Conservation (phyloP, 2,329 filamentous ascomycete species). For the Fusarium coffeatum region DNA sequence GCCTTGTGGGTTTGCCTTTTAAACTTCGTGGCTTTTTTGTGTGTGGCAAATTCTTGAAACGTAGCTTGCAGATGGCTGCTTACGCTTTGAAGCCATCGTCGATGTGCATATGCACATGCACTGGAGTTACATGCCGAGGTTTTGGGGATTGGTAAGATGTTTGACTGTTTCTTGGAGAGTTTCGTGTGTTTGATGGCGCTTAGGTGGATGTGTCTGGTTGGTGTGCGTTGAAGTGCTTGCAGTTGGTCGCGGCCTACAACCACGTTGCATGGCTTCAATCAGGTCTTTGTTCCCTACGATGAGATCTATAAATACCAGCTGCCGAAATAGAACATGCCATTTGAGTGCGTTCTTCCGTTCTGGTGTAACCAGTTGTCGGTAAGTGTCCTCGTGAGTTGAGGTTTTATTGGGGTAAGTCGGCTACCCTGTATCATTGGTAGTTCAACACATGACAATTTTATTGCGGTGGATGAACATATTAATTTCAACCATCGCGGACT, state of each 20-base stretch:
- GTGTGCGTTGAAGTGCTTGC: background rate
- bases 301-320: background rate
- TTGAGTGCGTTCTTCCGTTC: background rate
- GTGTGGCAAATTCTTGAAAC: constrained; percentile 5
- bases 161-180: background rate
- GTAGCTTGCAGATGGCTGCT: background rate
- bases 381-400: too few relatives aligned
- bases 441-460: too few relatives aligned
- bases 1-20: constrained; percentile 23
- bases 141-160: background rate
- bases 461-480: too few relatives aligned
- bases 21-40: background rate
- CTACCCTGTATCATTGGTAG: background rate
- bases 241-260: background rate
- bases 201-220: background rate
- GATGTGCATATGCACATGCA: constrained; percentile 7
- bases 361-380: background rate
- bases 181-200: background rate
- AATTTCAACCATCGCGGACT: too few relatives aligned
- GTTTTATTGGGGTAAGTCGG: too few relatives aligned
- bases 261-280: background rate
- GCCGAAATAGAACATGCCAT: background rate
- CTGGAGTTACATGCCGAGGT: background rate
- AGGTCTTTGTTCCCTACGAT: background rate
- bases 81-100: background rate